Percentiles rank a stretch among this genome's conserved stretches.
phyloP scores from a whole-genome alignment of 768 basidiomycete genomes.

The Multifurca ochricompacta region DNA sequence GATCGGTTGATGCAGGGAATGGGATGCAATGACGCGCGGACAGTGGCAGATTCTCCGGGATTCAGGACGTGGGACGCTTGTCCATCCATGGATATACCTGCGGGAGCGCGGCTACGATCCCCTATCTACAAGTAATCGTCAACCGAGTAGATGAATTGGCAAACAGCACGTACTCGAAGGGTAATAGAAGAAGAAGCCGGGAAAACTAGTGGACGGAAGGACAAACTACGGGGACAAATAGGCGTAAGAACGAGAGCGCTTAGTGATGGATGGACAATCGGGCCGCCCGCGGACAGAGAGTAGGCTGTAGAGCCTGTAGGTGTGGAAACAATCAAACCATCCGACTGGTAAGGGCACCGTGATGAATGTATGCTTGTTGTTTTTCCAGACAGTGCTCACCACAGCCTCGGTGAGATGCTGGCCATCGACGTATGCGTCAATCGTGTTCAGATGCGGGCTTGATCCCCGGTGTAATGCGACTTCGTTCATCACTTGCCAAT shows the following conservation, averaged over 20 bases:
- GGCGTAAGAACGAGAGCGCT: constrained; percentile 88
- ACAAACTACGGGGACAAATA: constrained; percentile 90
- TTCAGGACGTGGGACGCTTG: constrained; percentile 73
- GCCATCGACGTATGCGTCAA: constrained; percentile 89
- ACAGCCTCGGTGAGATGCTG: constrained; percentile 95
- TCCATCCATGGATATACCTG: constrained; percentile 91
- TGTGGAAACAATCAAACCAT: constrained; percentile 89
- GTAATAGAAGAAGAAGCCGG: constrained; percentile 75
- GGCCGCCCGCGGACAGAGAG: constrained; percentile 90
- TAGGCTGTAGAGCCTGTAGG: constrained; percentile 97
- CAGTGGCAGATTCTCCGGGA: constrained; percentile 79
- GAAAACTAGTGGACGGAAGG: constrained; percentile 87
- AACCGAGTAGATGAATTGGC: neutral
- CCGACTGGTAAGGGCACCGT: constrained; percentile 48
- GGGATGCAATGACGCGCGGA: constrained; percentile 79
- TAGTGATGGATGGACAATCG: constrained; percentile 89
- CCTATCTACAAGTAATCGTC: constrained; percentile 51
- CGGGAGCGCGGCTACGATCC: constrained; percentile 74
- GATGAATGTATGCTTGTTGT: constrained; percentile 12
- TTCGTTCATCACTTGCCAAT: constrained; percentile 98
- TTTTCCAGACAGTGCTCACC: constrained; percentile 40
- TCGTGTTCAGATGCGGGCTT: constrained; percentile 85
- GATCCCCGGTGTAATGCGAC: constrained; percentile 87
- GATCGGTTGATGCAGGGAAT: constrained; percentile 91
- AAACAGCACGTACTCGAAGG: constrained; percentile 48